These are phyloP conservation scores for Zelopaecilomyces penicillatus DNA, from an alignment of 2,329 filamentous ascomycete genomes.

Conservation along the genomic window DNA sequence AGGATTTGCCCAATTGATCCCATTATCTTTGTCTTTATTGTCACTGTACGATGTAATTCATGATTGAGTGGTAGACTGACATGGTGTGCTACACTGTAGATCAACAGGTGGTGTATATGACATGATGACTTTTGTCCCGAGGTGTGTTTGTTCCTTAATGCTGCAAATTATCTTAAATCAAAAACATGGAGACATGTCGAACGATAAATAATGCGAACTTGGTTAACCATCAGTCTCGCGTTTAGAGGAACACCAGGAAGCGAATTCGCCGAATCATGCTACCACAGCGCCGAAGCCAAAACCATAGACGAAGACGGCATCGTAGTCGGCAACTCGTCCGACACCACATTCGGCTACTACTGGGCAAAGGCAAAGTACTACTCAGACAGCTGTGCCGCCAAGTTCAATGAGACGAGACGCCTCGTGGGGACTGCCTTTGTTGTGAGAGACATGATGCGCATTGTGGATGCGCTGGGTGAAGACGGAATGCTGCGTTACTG, in stretches of 20 bases:
- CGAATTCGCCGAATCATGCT: no score
- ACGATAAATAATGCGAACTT: no score
- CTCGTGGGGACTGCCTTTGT: constrained; percentile 35
- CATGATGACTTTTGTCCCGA: constrained; percentile 19
- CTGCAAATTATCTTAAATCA: not conserved
- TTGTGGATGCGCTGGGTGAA: constrained; percentile 33
- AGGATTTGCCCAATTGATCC: not conserved
- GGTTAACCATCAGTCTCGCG: no score
- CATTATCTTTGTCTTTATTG: not conserved
- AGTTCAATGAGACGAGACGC: constrained; percentile 20
- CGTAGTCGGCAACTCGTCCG: constrained; percentile 11
- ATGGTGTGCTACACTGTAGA: constrained; percentile 3
- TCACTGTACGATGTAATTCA: not conserved
- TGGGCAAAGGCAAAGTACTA: constrained; percentile 16
- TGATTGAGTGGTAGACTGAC: not conserved
- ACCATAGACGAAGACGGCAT: not conserved
- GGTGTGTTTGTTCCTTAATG: constrained; percentile 9
- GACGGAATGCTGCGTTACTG: constrained; percentile 25
- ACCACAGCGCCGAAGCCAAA: no score
- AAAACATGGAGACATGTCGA: no score
- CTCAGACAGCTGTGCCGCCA: constrained; percentile 13
- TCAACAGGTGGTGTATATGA: constrained; percentile 17
- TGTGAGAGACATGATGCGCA: constrained; percentile 34
- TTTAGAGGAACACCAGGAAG: no score
- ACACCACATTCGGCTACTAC: constrained; percentile 12